Base-by-base conservation (phyloP, 108 stramenopile genomes). In the Discostella stelligeroides region DNA sequence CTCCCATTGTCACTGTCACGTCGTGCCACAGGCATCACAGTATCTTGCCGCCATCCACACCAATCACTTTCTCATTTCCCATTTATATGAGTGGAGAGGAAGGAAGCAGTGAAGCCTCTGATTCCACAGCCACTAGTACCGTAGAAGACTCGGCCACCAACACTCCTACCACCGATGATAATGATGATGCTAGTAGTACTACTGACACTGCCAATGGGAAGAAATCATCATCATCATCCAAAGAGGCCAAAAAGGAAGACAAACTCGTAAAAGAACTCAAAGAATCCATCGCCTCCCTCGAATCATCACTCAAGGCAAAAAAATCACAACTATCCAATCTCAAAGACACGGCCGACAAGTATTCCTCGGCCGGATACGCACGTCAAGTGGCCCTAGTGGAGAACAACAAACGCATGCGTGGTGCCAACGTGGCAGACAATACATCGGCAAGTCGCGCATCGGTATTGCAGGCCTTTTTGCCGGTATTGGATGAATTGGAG, bases 351-450 rank as follows among this genome's bases (percentile, higher is more conserved):
- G 85, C 79, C 20, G 92, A 90, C n/a, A 76, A 84, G 69, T 89
- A 86, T 64, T 82, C 86, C 53, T 74, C 84, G 46, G 74, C 68
- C 47, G 92, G 92, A 67, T 93, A 90, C 64, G 92, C 89, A 1
- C 82, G 92, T 38, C 84, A 86, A 54, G 89, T 93, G 12, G 92
- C 92, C 5, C 79, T 85, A 46, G 84, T 93, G 76, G 92, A 93
- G 77, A 84, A 87, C 63, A 88, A 86, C 71, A 75, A 85, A 62
- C 75, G 87, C 0, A 79, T 76, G 40, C 81, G 87, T 56, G 86
- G 82, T 18, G 88, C 85, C 66, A 79, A 84, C 73, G 37, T 65
- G 47, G 76, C 70, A 15, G 70, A 72, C 49, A 87, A 50, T 56
- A 73, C 83, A 54, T 59, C 58, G 20, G 75, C 73, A 43, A 75